A percentile compares a stretch with the other conserved stretches of the same genome.
These are phyloP conservation scores for Yarrowia sp. DNA, from an alignment of 805 yeast species.

Conservation along the genomic window DNA sequence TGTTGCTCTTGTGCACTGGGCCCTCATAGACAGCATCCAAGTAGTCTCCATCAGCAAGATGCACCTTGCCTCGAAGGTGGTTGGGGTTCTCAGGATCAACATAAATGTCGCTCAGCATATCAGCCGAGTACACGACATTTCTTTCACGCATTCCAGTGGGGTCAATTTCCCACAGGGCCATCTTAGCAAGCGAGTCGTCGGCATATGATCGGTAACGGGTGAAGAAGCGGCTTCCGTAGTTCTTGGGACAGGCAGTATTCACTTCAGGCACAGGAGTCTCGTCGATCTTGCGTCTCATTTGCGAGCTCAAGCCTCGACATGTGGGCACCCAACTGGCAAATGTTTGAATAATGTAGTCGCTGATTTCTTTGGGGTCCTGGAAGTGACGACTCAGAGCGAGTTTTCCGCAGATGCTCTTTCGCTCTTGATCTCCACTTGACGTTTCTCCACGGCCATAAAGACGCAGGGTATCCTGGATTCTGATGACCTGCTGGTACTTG, in stretches of 20 bases:
- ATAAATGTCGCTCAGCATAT: conserved; percentile 63
- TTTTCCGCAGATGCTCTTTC: conserved; percentile 1
- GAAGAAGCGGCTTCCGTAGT: not conserved
- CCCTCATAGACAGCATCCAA: not conserved
- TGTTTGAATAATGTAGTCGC: conserved; percentile 7
- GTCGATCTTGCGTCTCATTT: not conserved
- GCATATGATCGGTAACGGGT: not conserved
- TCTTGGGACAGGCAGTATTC: not conserved
- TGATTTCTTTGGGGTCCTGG: conserved; percentile 5
- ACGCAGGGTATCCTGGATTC: conserved; percentile 6
- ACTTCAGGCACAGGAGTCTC: conserved; percentile 1
- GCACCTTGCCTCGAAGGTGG: conserved; percentile 44
- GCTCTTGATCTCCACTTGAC: not conserved
- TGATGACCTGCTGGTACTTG: conserved; percentile 12
- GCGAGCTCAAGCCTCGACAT: conserved; percentile 15
- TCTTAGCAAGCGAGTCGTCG: not conserved
- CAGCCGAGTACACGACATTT: conserved; percentile 61
- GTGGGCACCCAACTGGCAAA: conserved; percentile 7
- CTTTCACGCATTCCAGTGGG: not conserved
- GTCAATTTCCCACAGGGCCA: conserved; percentile 5
- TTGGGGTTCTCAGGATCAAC: conserved; percentile 62
- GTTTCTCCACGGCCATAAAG: not conserved
- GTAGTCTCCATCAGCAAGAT: conserved; percentile 56
- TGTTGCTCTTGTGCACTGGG: not conserved
- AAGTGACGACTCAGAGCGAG: not conserved